Base-by-base conservation (phyloP, 306 rosid species). In the Aeschynomene evenia region DNA sequence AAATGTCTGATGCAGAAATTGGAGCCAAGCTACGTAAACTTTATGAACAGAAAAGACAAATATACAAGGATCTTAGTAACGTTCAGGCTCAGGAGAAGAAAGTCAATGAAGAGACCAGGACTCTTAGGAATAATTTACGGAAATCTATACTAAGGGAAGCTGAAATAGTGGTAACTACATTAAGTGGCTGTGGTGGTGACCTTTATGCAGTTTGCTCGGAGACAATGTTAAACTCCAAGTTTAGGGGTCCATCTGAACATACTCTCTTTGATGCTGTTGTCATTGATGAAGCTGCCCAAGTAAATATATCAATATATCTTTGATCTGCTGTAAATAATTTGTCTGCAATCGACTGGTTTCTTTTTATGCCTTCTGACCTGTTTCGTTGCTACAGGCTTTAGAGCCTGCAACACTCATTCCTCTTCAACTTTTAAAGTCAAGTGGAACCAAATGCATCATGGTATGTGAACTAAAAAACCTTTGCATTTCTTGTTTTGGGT, bases 381-480 rank as follows among this genome's bases (percentile, higher is more conserved):
- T 74, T 49, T 68, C 59, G 37, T 62, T 78, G 46, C 46, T 56
- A 51, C 82, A 93, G 98, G 98, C 98, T 76, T 83, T 90, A 81
- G 98, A 94, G 84, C 98, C 97, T 73, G 96, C 98, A 59, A 90
- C 92, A 58, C 73, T 94, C 78, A 94, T 94, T 82, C 98, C 97
- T 87, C 91, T 94, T 79, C 98, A 90, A 83, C 97, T 94, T 66
- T 85, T 88, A 81, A 90, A 88, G 78, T 88, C 97, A 50, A 84
- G 70, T 34, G 96, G 96, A 43, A 78, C 83, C 75, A 85, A 86
- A 80, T 94, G 97, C 75, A 78, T 94, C 56, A 94, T 94, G 98
- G 98, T 93, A 81, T 77, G 84, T 45, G 68, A 52, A 19, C 75
- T 45, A 28, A 43, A 51, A 15, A 53, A 23, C 21, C 53, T 59